Percentiles rank a stretch among this genome's conserved stretches.
Conservation (phyloP, 306 rosid genomes). For the Purshia tridentata region DNA sequence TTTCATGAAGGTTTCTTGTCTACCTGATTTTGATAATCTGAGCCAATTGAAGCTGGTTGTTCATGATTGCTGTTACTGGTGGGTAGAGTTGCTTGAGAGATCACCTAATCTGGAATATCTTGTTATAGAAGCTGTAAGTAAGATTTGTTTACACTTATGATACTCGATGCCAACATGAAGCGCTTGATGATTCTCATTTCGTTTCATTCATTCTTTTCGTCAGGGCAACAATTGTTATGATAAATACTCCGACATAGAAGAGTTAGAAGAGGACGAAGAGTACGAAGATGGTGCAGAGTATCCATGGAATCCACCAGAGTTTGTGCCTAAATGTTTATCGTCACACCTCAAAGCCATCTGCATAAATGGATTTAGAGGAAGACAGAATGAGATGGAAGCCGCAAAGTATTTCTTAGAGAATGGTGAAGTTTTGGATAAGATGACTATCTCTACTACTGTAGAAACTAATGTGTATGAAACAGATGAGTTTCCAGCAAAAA, state of each 20-base stretch:
- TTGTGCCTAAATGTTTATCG: not conserved
- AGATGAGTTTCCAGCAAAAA: no score
- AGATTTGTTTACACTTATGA: not conserved
- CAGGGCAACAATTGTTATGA: not conserved
- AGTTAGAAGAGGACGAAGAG: no score
- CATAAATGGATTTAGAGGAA: not conserved
- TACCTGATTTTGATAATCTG: slow-evolving; percentile 7
- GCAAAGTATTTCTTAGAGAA: not conserved
- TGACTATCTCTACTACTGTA: not conserved
- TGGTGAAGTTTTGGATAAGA: not conserved
- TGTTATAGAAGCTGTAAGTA: not conserved
- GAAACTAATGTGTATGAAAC: not conserved
- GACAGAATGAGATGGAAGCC: not conserved
- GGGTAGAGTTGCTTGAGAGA: not conserved
- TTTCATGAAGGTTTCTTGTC: not conserved
- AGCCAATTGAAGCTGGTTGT: not conserved
- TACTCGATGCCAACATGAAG: not conserved
- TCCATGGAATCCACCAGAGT: not conserved
- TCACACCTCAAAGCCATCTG: not conserved
- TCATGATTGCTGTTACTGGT: not conserved
- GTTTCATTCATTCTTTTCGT: not conserved
- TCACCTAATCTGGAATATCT: not conserved
- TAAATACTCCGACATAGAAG: not conserved
- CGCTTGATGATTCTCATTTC: not conserved
- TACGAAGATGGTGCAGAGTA: no score